Conservation (phyloP, 139 green algal genomes). For the Mesostigma viride region DNA sequence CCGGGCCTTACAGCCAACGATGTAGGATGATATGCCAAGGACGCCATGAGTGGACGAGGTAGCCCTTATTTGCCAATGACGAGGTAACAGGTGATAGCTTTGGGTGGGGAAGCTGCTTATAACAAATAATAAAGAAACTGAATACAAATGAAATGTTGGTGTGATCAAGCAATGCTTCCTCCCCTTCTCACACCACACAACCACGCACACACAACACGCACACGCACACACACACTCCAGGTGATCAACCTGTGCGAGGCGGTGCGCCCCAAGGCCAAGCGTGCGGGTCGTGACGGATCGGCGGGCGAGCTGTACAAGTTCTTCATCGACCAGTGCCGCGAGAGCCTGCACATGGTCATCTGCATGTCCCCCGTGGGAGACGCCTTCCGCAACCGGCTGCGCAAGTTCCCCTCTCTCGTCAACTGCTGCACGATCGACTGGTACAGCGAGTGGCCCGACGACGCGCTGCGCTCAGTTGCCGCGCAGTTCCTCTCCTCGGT, state of each 20-base stretch:
- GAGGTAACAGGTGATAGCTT: too few species aligned
- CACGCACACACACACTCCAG: too few species aligned
- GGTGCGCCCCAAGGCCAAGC: constrained; percentile 48
- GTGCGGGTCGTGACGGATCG: constrained; percentile 43
- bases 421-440: constrained; percentile 42
- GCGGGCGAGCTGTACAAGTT: constrained; percentile 32
- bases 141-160: too few species aligned
- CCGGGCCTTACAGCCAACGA: too few species aligned
- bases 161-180: too few species aligned
- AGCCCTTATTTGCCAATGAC: too few species aligned
- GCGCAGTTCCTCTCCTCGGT: constrained; percentile 36
- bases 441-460: constrained; percentile 35
- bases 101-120: too few species aligned
- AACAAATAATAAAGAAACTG: too few species aligned
- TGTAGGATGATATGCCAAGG: too few species aligned
- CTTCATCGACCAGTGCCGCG: constrained; percentile 41
- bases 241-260: constrained; percentile 21
- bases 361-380: constrained; percentile 33
- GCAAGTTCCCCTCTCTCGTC: constrained; percentile 32
- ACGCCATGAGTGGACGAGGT: too few species aligned
- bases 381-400: constrained; percentile 21
- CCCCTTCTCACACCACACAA: too few species aligned
- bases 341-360: constrained; percentile 44
- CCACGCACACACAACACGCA: too few species aligned
- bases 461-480: constrained; percentile 34